Base-by-base conservation (phyloP, 1,284 basidiomycete genomes). In the Sporisorium sorghi region DNA sequence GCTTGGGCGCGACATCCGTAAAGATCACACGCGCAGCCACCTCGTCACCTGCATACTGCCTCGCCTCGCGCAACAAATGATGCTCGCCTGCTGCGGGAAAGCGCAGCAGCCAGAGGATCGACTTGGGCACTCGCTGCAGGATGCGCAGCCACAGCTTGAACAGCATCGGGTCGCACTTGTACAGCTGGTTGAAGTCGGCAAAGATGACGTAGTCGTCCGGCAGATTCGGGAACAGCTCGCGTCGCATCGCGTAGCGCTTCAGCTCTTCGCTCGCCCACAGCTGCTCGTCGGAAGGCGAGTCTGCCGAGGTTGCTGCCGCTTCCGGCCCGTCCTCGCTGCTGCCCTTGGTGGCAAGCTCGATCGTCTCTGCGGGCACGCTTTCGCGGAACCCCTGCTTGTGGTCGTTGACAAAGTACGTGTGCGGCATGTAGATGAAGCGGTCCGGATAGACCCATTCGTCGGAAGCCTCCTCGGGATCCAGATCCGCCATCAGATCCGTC, bases 151-250 rank as follows among this genome's bases (percentile, higher is more conserved):
- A 90, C 17, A 87, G 85, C 73, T 86, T 86, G 78, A 89, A 90
- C 65, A 89, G 87, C 75, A 87, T 87, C 24, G 76, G 73, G 58
- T 81, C 80, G 59, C 67, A 68, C 71, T 84, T 84, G 78, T 85
- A 84, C 51, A 88, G 87, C 86, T 90, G 89, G 76, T 89, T 90
- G 80, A 89, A 90, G 75, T 89, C 89, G 54, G 89, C 88, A 75
- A 90, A 90, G 70, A 90, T 88, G 60, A 90, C 75, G 19, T 76
- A 81, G 65, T 83, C 81, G 50, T 83, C 82, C 5, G 82, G 87
- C 81, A 78, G 87, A 85, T 62, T 85, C 83, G 30, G 87, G 85
- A 60, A 90, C 54, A 78, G 87, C 40, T 79, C 75, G 28, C 71
- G 72, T 62, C 89, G 86, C 78, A 88, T 86, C 21, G 85, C 79